Base-by-base conservation (phyloP, 129 eudicot species). In the Flaveria robusta region DNA sequence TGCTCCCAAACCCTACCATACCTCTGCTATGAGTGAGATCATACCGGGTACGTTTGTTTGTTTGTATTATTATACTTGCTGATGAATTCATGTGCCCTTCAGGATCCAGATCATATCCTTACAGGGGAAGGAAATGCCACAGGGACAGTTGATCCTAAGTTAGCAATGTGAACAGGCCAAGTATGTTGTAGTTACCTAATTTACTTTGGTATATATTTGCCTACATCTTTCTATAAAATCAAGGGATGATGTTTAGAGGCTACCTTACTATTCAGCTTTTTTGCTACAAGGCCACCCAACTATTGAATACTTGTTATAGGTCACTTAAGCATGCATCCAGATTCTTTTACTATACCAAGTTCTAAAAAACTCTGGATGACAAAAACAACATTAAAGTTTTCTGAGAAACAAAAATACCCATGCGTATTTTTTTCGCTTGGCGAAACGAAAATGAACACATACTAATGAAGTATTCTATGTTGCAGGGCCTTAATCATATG, bases 61-160 rank as follows among this genome's bases (percentile, higher is more conserved):
- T 43, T 50, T 34, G 24, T 24, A 13, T 3, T 24, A 13, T 3
- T 52, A 43, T 55, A 7, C 66, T 63, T 77, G 42, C 65, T 59
- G 65, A 45, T 41, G 39, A 58, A 23, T 41, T 81, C 4, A 19
- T 29, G 45, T 74, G 54, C 72, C 15, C 1, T 81, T 72, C 85
- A 91, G 97, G 97, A 94, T 85, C 97, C 97, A 1, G 89, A 91
- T 76, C 90, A 89, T 77, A 22, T 87, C 19, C 72, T 91, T 59
- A 87, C 99, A 11, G 97, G 92, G 59, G 99, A 91, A 87, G 99
- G 97, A 79, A 91, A 76, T 77, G 88, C 90, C 58, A 68, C 90
- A 14, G 99, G 99, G 77, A 74, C 90, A 56, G 88, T 87, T 67
- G 98, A 93, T 77, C 91, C 97, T 9, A 90, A 83, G 76, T 70